Conservation (phyloP, 2,329 filamentous ascomycete genomes). For the Colletotrichum filicis region DNA sequence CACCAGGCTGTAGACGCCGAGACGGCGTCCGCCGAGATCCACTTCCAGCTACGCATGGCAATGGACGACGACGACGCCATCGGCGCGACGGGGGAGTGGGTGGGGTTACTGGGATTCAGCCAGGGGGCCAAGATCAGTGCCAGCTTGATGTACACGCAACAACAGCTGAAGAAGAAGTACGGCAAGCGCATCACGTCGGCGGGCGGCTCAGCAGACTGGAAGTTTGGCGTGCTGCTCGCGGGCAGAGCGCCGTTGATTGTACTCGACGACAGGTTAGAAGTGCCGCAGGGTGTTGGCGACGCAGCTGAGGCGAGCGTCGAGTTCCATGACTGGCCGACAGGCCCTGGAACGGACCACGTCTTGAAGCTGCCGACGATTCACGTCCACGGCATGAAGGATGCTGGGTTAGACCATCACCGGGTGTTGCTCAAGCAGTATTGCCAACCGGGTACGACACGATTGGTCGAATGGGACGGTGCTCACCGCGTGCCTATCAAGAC, state of each 20-base stretch:
- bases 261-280: slow-evolving; percentile 51
- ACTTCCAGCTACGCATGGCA: slow-evolving; percentile 51
- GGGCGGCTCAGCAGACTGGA: slow-evolving; percentile 54
- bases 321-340: slow-evolving; percentile 56
- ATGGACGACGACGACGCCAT: slow-evolving; percentile 63
- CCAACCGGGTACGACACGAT: slow-evolving; percentile 58
- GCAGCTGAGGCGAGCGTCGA: slow-evolving; percentile 43
- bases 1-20: slow-evolving; percentile 63
- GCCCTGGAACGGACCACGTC: slow-evolving; percentile 54
- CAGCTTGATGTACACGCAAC: slow-evolving; percentile 70
- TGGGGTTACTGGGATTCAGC: slow-evolving; percentile 73
- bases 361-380: slow-evolving; percentile 72
- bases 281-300: slow-evolving; percentile 39
- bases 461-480: slow-evolving; percentile 79
- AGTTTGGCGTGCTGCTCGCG: slow-evolving; percentile 71
- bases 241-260: slow-evolving; percentile 70
- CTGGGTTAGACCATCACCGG: slow-evolving; percentile 68
- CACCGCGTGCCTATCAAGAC: slow-evolving; percentile 78
- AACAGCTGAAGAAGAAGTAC: slow-evolving; percentile 58
- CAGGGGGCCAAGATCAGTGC: slow-evolving; percentile 73
- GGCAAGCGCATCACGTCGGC: slow-evolving; percentile 39
- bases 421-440: slow-evolving; percentile 69
- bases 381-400: slow-evolving; percentile 72
- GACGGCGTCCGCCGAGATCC: slow-evolving; percentile 51
- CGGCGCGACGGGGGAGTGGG: slow-evolving; percentile 67